phyloP scores from a whole-genome alignment of 371 early-diverging fungal species.

The Rhizomucor miehei region DNA sequence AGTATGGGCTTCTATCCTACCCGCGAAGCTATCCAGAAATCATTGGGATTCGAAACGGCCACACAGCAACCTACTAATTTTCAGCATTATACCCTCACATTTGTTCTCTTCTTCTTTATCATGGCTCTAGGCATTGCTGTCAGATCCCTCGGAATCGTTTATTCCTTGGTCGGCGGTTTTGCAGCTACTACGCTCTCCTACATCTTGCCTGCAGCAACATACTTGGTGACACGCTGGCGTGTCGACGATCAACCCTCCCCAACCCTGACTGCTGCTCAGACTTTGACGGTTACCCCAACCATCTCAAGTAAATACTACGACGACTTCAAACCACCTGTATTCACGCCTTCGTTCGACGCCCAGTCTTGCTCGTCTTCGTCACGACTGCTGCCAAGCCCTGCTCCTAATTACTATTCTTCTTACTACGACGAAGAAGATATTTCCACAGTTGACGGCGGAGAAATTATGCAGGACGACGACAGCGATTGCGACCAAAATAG shows the following conservation, averaged over 20 bases:
- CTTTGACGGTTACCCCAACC: slow-evolving; percentile 14
- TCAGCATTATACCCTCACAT: slow-evolving; percentile 35
- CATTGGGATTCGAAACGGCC: slow-evolving; percentile 36
- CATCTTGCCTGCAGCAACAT: slow-evolving; percentile 38
- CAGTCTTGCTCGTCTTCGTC: slow-evolving; percentile 16
- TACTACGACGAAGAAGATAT: slow-evolving; percentile 16
- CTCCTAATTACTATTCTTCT: slow-evolving; percentile 4
- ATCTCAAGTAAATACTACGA: background rate
- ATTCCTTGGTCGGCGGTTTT: slow-evolving; percentile 46
- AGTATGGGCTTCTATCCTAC: slow-evolving; percentile 45
- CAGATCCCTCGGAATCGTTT: slow-evolving; percentile 37
- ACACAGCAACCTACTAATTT: slow-evolving; percentile 22
- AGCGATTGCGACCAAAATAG: slow-evolving; percentile 1
- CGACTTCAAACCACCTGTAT: background rate
- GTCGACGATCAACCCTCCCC: background rate
- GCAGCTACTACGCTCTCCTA: slow-evolving; percentile 44
- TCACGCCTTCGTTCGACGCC: slow-evolving; percentile 2
- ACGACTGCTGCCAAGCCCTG: slow-evolving; percentile 7
- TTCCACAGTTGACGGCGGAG: slow-evolving; percentile 16
- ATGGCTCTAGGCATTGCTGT: slow-evolving; percentile 30
- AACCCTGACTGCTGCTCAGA: slow-evolving; percentile 12
- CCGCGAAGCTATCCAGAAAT: slow-evolving; percentile 40
- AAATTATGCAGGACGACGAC: slow-evolving; percentile 9
- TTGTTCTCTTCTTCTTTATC: slow-evolving; percentile 29
- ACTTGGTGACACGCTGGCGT: slow-evolving; percentile 24